Evolutionary conservation across 73 alveolate species (phyloP), one percentile per base, ranked within the genome.

Genomic region (Durusdinium trenchii): DNA sequence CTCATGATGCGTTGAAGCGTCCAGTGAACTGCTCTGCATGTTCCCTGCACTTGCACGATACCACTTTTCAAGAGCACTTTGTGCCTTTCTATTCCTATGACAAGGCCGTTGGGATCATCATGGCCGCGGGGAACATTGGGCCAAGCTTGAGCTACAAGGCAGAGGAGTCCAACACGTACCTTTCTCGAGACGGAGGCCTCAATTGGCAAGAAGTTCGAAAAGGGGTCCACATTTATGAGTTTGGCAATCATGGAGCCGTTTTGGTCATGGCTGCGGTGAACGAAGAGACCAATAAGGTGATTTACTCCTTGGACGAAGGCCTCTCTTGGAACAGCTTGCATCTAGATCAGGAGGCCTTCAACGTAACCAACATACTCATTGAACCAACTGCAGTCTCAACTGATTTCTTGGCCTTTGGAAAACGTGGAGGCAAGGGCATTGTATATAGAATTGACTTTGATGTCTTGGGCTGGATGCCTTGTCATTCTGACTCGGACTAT

Each of bases 221-320:
- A 52, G 99, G 81, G 61, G 97, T 91, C 6, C 99, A 99, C 96
- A 99, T 99, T 78, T 99, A 99, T 83, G 99, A 99, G 96, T 95
- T 99, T n/a, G 99, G 99, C n/a, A 99, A 99, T 98, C 99, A 99
- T 71, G 99, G 99, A 36, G 99, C 99, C 40, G 99, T 99, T 57
- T 99, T 99, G 26, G 99, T 99, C 38, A 99, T 99, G 99, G 99
- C 99, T 1, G 95, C 82, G 20, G 99, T 99, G 84, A 86, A 95
- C 42, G 62, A 92, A 43, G 96, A 99, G 20, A 99, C 99, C 26
- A 99, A 99, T 18, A 91, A 83, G 30, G 99, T 99, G 50, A 82
- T 87, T 36, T 99, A 96, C 95, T 93, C 99, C 16, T 82, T 99
- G 99, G 99, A 99, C 81, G 99, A 99, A 89, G 99, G 99, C 36